These are phyloP conservation scores for Phialocephala sp. DNA, from an alignment of 2,329 filamentous ascomycete genomes.

Conservation along the genomic window DNA sequence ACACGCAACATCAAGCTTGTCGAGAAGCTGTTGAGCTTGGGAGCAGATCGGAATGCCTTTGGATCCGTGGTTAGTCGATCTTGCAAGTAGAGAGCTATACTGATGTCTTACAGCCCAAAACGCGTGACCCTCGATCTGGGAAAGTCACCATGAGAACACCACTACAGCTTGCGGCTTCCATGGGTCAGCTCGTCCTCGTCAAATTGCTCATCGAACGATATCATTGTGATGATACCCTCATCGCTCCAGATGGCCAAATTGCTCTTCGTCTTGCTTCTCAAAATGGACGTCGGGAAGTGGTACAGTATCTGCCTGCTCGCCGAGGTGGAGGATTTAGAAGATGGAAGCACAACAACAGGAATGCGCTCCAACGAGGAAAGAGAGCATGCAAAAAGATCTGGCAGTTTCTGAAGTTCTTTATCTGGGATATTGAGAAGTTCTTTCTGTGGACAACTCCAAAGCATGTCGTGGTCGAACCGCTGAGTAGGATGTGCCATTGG, in stretches of 20 bases:
- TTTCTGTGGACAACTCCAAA: slow-evolving; percentile 37
- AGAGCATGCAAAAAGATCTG: slow-evolving; percentile 36
- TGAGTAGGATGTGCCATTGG: slow-evolving; percentile 35
- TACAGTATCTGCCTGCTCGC: slow-evolving; percentile 49
- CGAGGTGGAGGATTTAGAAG: slow-evolving; percentile 48
- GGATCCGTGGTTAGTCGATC: slow-evolving; percentile 21
- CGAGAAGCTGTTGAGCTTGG: slow-evolving; percentile 19
- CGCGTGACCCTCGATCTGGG: background rate
- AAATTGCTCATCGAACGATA: slow-evolving; percentile 49
- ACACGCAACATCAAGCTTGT: slow-evolving; percentile 22
- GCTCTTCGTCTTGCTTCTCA: slow-evolving; percentile 52
- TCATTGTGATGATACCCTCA: slow-evolving; percentile 49
- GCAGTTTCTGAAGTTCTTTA: slow-evolving; percentile 37
- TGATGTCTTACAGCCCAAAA: background rate
- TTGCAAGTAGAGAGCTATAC: background rate
- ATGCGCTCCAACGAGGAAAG: slow-evolving; percentile 40
- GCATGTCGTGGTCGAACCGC: slow-evolving; percentile 25
- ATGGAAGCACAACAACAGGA: slow-evolving; percentile 44
- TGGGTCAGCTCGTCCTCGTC: slow-evolving; percentile 49
- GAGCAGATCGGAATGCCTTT: slow-evolving; percentile 25
- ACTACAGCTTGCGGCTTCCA: slow-evolving; percentile 50
- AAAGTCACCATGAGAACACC: slow-evolving; percentile 46
- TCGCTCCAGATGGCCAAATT: slow-evolving; percentile 53
- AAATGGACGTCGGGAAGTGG: slow-evolving; percentile 50
- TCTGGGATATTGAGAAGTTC: slow-evolving; percentile 44